phyloP scores from a whole-genome alignment of 768 basidiomycete genomes.

The Lactifluus volemus region DNA sequence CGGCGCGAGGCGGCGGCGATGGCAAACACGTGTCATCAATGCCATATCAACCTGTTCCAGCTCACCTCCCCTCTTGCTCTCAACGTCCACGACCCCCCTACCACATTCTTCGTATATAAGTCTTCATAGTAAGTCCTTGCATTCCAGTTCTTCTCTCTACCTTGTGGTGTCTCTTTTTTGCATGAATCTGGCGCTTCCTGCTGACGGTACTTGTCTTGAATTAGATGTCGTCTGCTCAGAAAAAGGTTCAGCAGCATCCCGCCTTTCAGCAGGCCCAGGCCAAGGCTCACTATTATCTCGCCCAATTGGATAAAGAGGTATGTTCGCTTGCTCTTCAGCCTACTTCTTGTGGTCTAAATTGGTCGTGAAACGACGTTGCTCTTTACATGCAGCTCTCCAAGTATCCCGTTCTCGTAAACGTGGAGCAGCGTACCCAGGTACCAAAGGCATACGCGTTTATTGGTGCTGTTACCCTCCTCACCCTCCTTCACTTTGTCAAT shows the following conservation, averaged over 20 bases:
- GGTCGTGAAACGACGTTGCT: neutral
- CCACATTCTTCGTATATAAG: neutral
- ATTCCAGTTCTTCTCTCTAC: neutral
- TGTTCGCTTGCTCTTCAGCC: conserved; percentile 22
- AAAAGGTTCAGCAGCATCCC: conserved; percentile 86
- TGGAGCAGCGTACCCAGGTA: conserved; percentile 86
- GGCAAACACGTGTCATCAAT: conserved; percentile 62
- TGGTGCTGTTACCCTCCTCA: conserved; percentile 56
- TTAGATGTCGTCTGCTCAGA: conserved; percentile 62
- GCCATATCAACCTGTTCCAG: conserved; percentile 28
- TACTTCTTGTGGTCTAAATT: neutral
- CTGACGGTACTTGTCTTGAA: neutral
- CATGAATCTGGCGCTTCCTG: neutral
- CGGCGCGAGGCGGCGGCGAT: conserved; percentile 19
- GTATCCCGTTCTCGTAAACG: conserved; percentile 73
- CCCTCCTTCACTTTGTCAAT: conserved; percentile 78
- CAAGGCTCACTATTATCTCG: conserved; percentile 72
- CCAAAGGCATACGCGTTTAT: conserved; percentile 89
- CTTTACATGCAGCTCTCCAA: conserved; percentile 53
- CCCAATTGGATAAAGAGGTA: conserved; percentile 96
- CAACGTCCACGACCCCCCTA: conserved; percentile 16
- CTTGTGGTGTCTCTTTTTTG: neutral
- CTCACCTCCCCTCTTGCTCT: conserved; percentile 18
- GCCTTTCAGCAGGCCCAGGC: conserved; percentile 75
- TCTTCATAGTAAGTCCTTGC: conserved; percentile 7